phyloP scores from a whole-genome alignment of 1,284 basidiomycete genomes.

The Ceraceosorus guamensis region DNA sequence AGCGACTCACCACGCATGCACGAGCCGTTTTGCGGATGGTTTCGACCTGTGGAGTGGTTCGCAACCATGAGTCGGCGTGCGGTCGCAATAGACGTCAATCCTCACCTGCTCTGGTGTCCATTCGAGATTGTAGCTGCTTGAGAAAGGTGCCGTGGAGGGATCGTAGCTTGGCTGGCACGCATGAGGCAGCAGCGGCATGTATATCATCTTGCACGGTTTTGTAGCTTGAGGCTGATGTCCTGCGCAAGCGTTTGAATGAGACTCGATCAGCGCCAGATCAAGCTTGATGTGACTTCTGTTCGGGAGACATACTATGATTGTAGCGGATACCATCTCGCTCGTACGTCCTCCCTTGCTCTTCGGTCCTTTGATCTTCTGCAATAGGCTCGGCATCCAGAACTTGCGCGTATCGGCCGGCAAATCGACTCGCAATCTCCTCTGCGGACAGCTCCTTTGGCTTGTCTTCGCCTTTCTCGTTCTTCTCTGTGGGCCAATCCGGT shows the following conservation, averaged over 20 bases:
- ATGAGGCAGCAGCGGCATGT: slow-evolving; percentile 39
- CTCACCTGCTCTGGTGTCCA: slow-evolving; percentile 27
- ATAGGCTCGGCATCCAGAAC: slow-evolving; percentile 12
- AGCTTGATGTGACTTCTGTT: too few relatives aligned
- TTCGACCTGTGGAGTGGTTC: slow-evolving; percentile 18
- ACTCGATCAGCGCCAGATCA: too few relatives aligned
- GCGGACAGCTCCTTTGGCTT: slow-evolving; percentile 1
- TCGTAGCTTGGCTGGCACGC: slow-evolving; percentile 31
- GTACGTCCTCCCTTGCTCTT: slow-evolving; percentile 3
- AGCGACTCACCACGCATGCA: slow-evolving; percentile 21
- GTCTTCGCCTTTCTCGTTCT: background rate
- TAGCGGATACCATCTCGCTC: slow-evolving; percentile 2
- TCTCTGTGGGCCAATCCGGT: background rate
- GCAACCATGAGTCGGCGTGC: too few relatives aligned
- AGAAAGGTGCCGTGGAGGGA: slow-evolving; percentile 30
- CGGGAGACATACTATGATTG: background rate
- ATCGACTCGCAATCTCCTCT: slow-evolving; percentile 14
- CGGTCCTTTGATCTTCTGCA: background rate
- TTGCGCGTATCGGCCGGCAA: slow-evolving; percentile 24
- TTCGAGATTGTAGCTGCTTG: slow-evolving; percentile 42
- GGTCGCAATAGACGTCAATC: too few relatives aligned
- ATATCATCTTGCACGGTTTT: slow-evolving; percentile 18
- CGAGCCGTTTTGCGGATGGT: slow-evolving; percentile 24
- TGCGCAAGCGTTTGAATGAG: too few relatives aligned
- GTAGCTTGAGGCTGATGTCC: slow-evolving; percentile 7